A percentile compares a stretch with the other conserved stretches of the same genome.
phyloP scores from a whole-genome alignment of 2,329 filamentous ascomycete species.

The Colletotrichum cuscutae region DNA sequence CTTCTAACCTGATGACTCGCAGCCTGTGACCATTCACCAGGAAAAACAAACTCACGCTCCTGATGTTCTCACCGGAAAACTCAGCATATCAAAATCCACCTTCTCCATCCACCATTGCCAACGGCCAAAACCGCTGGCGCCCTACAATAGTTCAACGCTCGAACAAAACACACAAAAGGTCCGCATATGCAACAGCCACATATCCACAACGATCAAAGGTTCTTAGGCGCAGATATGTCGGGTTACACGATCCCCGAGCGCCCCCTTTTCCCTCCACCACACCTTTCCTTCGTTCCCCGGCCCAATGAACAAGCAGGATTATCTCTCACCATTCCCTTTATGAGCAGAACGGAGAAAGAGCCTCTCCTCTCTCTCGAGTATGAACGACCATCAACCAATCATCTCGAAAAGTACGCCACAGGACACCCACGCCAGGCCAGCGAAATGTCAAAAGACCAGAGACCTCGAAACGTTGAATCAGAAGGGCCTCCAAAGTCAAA shows the following conservation, averaged over 20 bases:
- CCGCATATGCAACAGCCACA: not conserved
- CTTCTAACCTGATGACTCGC: not conserved
- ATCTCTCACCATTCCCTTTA: not conserved
- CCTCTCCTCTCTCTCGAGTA: not conserved
- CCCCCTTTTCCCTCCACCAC: not conserved
- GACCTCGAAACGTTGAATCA: not conserved
- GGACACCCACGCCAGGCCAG: not conserved
- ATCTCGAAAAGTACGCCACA: not conserved
- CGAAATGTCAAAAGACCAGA: not conserved
- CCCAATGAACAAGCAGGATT: not conserved
- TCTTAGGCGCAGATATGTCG: not conserved
- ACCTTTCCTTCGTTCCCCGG: not conserved
- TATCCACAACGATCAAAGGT: slow-evolving; percentile 1
- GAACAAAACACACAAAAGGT: not conserved
- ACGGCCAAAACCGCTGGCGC: not conserved
- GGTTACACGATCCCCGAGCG: not conserved
- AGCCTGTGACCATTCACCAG: not conserved
- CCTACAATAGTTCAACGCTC: not conserved
- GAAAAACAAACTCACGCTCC: too few relatives aligned
- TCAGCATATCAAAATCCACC: not conserved
- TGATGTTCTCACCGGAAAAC: not conserved
- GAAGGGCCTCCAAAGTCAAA: not conserved
- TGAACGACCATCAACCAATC: not conserved
- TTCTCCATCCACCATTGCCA: not conserved
- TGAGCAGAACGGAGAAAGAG: not conserved